These are phyloP conservation scores for Polytrichum commune DNA, from an alignment of 225 moss, liverwort and hornwort species.

Conservation along the genomic window DNA sequence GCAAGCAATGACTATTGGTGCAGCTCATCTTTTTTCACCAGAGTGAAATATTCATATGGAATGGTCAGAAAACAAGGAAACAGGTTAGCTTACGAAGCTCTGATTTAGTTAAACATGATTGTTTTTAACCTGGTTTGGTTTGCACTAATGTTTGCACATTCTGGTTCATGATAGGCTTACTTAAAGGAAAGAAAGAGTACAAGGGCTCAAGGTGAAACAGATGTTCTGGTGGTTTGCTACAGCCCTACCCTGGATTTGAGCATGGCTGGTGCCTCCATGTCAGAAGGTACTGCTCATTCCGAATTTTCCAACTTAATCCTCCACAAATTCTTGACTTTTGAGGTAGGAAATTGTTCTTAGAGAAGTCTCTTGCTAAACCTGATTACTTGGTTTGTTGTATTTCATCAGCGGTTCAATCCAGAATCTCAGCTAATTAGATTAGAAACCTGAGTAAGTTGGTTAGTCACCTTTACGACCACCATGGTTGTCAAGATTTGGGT, in stretches of 20 bases:
- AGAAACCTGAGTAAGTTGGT: background rate
- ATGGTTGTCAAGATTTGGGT: too few species aligned
- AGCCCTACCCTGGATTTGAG: constrained; percentile 39
- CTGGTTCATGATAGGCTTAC: constrained; percentile 26
- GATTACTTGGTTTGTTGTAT: too few species aligned
- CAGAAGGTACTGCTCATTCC: constrained; percentile 34
- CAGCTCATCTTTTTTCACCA: constrained; percentile 8
- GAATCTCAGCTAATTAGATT: background rate
- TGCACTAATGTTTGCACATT: background rate
- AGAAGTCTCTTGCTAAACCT: too few species aligned
- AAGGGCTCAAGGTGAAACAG: constrained; percentile 38
- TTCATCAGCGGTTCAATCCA: too few species aligned
- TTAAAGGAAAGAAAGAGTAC: constrained; percentile 32
- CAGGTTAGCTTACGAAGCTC: background rate
- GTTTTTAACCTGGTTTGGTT: background rate
- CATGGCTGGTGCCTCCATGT: constrained; percentile 22
- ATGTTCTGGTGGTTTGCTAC: constrained; percentile 54
- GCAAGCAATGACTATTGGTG: too few species aligned
- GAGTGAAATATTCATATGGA: background rate
- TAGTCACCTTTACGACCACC: too few species aligned
- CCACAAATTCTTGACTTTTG: too few species aligned
- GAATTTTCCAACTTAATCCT: background rate
- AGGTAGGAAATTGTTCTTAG: too few species aligned
- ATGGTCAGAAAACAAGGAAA: background rate
- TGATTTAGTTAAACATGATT: background rate